These are phyloP conservation scores for Kluyveromyces lactis DNA, from an alignment of 805 yeast species.

Conservation along the genomic window DNA sequence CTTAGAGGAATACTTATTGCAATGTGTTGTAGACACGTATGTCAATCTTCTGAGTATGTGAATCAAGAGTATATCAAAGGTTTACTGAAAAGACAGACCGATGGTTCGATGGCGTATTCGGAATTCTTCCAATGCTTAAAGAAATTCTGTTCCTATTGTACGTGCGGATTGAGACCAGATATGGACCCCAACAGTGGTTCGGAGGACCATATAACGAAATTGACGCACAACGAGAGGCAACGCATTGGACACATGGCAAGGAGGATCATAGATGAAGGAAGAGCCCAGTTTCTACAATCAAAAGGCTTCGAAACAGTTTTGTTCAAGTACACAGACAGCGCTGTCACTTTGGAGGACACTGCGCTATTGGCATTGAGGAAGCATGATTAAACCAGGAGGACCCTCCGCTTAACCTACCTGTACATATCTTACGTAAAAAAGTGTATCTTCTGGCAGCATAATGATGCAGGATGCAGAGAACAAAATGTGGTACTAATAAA, in stretches of 20 bases:
- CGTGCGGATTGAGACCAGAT: constrained; percentile 51
- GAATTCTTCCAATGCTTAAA: constrained; percentile 41
- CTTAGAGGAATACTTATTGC: constrained; percentile 68
- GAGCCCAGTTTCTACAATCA: constrained; percentile 32
- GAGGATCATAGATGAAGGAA: constrained; percentile 64
- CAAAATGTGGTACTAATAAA: too few relatives aligned
- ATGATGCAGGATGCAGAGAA: too few relatives aligned
- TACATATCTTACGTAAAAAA: too few relatives aligned
- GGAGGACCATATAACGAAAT: constrained; percentile 38
- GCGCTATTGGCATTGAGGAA: constrained; percentile 36
- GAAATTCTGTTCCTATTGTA: constrained; percentile 83
- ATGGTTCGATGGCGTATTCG: constrained; percentile 13
- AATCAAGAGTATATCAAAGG: constrained; percentile 17
- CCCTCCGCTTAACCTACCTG: too few relatives aligned
- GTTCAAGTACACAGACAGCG: constrained; percentile 48
- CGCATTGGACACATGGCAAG: constrained; percentile 60
- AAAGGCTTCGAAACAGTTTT: constrained; percentile 42
- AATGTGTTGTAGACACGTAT: constrained; percentile 88
- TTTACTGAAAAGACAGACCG: constrained; percentile 44
- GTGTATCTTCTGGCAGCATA: too few relatives aligned
- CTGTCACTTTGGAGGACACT: constrained; percentile 63
- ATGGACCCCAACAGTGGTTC: constrained; percentile 27
- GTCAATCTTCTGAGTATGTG: constrained; percentile 42
- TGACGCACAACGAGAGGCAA: constrained; percentile 43
- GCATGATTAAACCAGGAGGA: too few relatives aligned